phyloP scores from a whole-genome alignment of 1,139 yeast genomes.

The Saccharomyces uvarum region DNA sequence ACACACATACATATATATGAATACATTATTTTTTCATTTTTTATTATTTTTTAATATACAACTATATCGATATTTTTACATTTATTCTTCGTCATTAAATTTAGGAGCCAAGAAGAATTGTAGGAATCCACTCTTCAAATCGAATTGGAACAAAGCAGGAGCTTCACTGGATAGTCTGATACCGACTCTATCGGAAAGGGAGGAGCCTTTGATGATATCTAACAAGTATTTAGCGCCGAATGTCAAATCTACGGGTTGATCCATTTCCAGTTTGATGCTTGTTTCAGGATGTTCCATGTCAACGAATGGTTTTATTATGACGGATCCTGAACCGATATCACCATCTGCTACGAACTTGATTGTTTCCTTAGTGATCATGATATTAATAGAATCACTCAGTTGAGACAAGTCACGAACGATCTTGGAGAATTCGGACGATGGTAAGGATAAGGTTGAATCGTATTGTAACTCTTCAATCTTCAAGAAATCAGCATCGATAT shows the following conservation, averaged over 20 bases:
- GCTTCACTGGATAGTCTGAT: conserved; percentile 83
- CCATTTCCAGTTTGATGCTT: conserved; percentile 67
- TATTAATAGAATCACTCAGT: conserved; percentile 78
- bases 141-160: conserved; percentile 91
- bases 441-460: conserved; percentile 81
- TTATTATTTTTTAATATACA: conserved; percentile 2
- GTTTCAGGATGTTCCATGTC: conserved; percentile 76
- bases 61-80: conserved; percentile 1
- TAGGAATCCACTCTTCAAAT: conserved; percentile 85
- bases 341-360: conserved; percentile 89
- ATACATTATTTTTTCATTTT: background rate
- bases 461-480: conserved; percentile 91
- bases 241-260: conserved; percentile 80
- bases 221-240: conserved; percentile 86
- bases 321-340: conserved; percentile 82
- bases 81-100: conserved; percentile 78
- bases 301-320: conserved; percentile 76
- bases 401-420: conserved; percentile 82
- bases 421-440: conserved; percentile 80
- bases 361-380: conserved; percentile 84
- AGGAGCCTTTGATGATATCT: conserved; percentile 87
- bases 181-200: conserved; percentile 68
- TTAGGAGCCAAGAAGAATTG: conserved; percentile 97
- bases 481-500: conserved; percentile 89
- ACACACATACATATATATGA: no score